Base-by-base conservation (phyloP, 75 land plant species). In the Cunninghamia lanceolata region DNA sequence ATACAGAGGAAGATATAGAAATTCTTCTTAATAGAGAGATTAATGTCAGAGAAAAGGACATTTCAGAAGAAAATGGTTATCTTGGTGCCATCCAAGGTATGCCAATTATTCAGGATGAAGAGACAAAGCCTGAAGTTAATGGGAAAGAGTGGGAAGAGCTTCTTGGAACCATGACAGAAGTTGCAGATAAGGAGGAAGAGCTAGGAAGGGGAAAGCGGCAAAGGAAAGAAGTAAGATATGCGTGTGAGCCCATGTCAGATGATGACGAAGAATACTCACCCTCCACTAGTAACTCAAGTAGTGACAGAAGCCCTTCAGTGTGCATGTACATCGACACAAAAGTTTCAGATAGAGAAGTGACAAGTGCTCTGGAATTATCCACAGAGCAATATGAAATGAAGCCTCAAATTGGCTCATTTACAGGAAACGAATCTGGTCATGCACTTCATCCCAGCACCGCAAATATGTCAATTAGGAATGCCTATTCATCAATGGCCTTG, bases 181-280 rank as follows among this genome's bases (percentile, higher is more conserved):
- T 39, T 38, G 82, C 73, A 75, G 74, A 83, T 42, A 45, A 47
- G 45, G 85, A 87, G 43, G 90, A 53, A 38, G 85, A 89, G 74
- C 75, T 89, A 36, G 90, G 90, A 36, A 89, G 90, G 76, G 90
- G 90, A 80, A 89, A 89, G 68, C 83, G 90, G 32, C 86, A 53
- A 84, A 85, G 90, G 39, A 89, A 82, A 32, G 74, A 47, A 80
- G 81, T 89, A 15, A 90, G 43, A 71, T 89, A 89, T 70, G 40
- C 50, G 16, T 83, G 73, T 59, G 90, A 88, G 54, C 89, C 89
- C 10, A 21, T 80, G 9, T 80, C 84, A 17, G 89, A 89, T 30
- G 83, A 83, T 52, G 52, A 89, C 56, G 90, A 88, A 7, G 89
- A 87, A 4, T 80, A 80, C 46, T 80, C 82, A 45, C 82, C 82